phyloP scores from a whole-genome alignment of 1,139 yeast species.

The Candida tetrigidarum region DNA sequence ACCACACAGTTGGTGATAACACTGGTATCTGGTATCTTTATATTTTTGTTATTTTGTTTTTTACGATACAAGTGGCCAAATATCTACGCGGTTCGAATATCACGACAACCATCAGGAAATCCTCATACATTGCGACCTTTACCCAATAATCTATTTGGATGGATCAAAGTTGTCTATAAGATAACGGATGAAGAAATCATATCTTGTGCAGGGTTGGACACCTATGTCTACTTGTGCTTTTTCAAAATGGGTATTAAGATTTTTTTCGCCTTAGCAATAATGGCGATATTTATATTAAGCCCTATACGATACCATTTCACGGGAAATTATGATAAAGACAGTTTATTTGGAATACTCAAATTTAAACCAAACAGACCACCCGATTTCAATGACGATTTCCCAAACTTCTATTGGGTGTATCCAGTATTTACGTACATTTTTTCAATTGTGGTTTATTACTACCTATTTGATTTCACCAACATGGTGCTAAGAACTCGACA shows the following conservation, averaged over 20 bases:
- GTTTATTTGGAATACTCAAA: constrained; percentile 18
- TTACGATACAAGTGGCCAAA: constrained; percentile 54
- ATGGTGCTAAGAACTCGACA: constrained; percentile 80
- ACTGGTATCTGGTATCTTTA: constrained; percentile 36
- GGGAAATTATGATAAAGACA: constrained; percentile 51
- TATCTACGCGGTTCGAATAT: constrained; percentile 53
- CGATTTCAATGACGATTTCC: constrained; percentile 30
- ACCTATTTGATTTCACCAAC: constrained; percentile 69
- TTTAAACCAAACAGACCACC: constrained; percentile 20
- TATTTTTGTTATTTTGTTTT: constrained; percentile 44
- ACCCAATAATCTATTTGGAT: constrained; percentile 43
- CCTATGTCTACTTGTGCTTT: constrained; percentile 48
- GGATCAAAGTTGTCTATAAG: constrained; percentile 41
- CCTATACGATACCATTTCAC: constrained; percentile 50
- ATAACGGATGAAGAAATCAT: constrained; percentile 49
- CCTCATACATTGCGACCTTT: constrained; percentile 31
- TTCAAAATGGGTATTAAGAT: constrained; percentile 51
- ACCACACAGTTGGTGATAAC: constrained; percentile 47
- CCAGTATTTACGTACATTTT: constrained; percentile 87
- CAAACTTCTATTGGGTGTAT: constrained; percentile 68
- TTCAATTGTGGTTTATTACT: constrained; percentile 67
- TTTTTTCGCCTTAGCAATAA: constrained; percentile 36
- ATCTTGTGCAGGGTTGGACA: constrained; percentile 47
- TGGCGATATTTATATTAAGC: constrained; percentile 46
- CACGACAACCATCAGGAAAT: constrained; percentile 30